A percentile compares a stretch with the other conserved stretches of the same genome.
These are phyloP conservation scores for Phialophora verrucosa DNA, from an alignment of 2,329 filamentous ascomycete species.

Conservation along the genomic window DNA sequence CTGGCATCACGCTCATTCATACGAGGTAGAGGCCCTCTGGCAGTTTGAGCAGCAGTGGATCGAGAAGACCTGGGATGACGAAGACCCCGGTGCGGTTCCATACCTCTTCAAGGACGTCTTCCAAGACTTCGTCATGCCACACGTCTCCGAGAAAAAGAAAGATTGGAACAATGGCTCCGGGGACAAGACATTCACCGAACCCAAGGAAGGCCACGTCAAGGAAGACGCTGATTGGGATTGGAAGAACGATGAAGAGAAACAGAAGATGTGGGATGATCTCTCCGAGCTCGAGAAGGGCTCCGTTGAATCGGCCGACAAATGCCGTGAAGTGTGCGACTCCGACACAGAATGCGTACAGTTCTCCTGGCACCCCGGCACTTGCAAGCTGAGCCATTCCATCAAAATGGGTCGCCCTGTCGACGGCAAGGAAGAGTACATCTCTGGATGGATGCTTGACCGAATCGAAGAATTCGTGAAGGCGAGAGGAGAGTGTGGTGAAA, in stretches of 20 bases:
- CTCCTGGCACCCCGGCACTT: constrained; percentile 33
- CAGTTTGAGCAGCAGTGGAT: constrained; percentile 36
- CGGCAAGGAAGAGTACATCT: constrained; percentile 23
- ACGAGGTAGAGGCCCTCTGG: constrained; percentile 34
- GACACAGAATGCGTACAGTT: constrained; percentile 33
- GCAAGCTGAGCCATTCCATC: constrained; percentile 29
- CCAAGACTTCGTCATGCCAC: constrained; percentile 30
- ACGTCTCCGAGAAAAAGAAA: constrained; percentile 24
- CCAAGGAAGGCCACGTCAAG: constrained; percentile 27
- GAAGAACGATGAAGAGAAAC: constrained; percentile 33
- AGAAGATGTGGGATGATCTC: constrained; percentile 30
- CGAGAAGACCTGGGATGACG: constrained; percentile 31
- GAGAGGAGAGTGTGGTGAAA: constrained; percentile 22
- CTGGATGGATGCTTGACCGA: constrained; percentile 32
- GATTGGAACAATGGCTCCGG: constrained; percentile 36
- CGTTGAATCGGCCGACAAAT: constrained; percentile 24
- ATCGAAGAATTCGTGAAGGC: constrained; percentile 27
- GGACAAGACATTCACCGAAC: constrained; percentile 32
- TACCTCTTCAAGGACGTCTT: constrained; percentile 34
- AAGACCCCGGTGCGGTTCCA: constrained; percentile 25
- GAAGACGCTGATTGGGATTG: constrained; percentile 32
- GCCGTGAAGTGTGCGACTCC: constrained; percentile 27
- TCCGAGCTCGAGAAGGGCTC: constrained; percentile 24
- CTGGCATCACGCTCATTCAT: constrained; percentile 33
- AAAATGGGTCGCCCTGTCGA: constrained; percentile 26